Conservation (phyloP, 2,329 filamentous ascomycete species). For the Calonectria henricotiae region DNA sequence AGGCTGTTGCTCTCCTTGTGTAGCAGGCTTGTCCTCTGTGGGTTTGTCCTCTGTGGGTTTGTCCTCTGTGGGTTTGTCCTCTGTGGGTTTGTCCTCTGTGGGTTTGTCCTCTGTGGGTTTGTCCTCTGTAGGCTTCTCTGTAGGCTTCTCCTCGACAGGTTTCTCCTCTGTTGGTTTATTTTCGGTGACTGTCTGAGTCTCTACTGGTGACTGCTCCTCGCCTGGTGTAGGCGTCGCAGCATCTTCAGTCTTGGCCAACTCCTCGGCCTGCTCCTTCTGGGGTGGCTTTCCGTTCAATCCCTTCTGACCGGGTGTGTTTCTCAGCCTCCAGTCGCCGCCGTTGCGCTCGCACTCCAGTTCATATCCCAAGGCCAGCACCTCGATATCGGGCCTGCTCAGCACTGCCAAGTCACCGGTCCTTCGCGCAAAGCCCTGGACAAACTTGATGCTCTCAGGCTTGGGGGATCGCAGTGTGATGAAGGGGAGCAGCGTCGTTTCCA, state of each 20-base stretch:
- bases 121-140: constrained; percentile 33
- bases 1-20: constrained; percentile 32
- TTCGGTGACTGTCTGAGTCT: constrained; percentile 34
- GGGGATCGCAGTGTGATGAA: constrained; percentile 87
- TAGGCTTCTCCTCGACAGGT: constrained; percentile 15
- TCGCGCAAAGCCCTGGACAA: constrained; percentile 88
- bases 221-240: constrained; percentile 11
- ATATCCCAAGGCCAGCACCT: constrained; percentile 91
- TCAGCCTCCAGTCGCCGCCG: constrained; percentile 88
- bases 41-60: constrained; percentile 30
- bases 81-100: constrained; percentile 38
- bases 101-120: constrained; percentile 33
- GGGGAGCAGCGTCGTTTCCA: constrained; percentile 88
- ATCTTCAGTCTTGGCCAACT: constrained; percentile 26
- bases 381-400: constrained; percentile 89
- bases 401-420: constrained; percentile 92
- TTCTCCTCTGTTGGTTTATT: constrained; percentile 35
- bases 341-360: constrained; percentile 95
- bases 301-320: constrained; percentile 86
- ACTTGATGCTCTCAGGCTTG: constrained; percentile 81
- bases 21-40: constrained; percentile 20
- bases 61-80: constrained; percentile 27
- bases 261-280: constrained; percentile 45
- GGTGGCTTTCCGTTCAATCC: constrained; percentile 78
- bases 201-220: constrained; percentile 34